Base-by-base conservation (phyloP, 768 basidiomycete genomes). In the Mycena capillaripes region DNA sequence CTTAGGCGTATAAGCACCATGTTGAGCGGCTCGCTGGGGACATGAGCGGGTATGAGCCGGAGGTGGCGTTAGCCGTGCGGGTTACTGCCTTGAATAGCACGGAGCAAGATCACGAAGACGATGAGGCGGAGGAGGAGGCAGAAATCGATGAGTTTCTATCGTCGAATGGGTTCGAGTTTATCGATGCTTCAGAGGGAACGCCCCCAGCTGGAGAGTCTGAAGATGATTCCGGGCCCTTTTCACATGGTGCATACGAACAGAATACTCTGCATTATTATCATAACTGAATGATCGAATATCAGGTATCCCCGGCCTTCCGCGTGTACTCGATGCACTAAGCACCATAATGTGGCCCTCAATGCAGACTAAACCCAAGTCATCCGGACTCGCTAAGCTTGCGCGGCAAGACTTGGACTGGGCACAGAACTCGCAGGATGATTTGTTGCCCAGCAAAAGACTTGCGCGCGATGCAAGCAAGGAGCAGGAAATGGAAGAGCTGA, bases 321-420 rank as follows among this genome's bases (percentile, higher is more conserved):
- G 95, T 29, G 90, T 95, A 10, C 75, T 94, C 23, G 94, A 95
- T 77, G 93, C 95, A 14, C 83, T 96, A 52, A 92, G 93, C 79
- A 95, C 95, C 0, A 90, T 96, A 76, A 95, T 96, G 92, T 96
- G 95, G 95, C 92, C 95, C 5, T 92, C 92, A 0, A 91, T 96
- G 89, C 81, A 88, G 57, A 83, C 77, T 8, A 82, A 79, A 57
- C 53, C 59, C 48, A 74, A 76, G 48, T 44, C 71, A 34, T 75
- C 74, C 6, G 58, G 58, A 2, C 40, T 56, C 32, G 44, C 55
- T 46, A 25, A 78, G 76, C 36, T 78, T 79, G 60, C 53, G 9
- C 82, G 78, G 63, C 79, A 81, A 14, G 78, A 79, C 58, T 78
- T 86, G 52, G 86, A 85, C 64, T 87, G 85, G 86, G 85, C 82